Base-by-base conservation (phyloP, 2,329 filamentous ascomycete species). In the Grosmannia clavigera region DNA sequence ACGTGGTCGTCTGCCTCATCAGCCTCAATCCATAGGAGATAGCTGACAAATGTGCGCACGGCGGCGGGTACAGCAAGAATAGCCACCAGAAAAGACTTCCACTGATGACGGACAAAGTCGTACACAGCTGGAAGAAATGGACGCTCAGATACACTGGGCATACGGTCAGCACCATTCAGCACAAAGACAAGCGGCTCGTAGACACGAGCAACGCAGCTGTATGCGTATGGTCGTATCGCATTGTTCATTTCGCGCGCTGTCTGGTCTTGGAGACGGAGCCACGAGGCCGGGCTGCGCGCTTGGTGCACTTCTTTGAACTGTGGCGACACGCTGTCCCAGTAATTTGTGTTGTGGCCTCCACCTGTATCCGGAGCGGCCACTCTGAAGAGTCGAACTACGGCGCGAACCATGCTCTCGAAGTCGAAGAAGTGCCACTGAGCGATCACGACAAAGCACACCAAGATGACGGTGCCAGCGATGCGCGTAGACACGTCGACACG, bases 381-480 rank as follows among this genome's bases (percentile, higher is more conserved):
- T 5, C 60, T 65, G 29, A 74, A 63, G 16, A 78, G 63, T 7
- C 72, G 71, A 11, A 69, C 65, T 22, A 74, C 38, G 38, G 71
- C 68, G 58, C 70, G 70, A 27, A 71, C 60, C 25, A 79, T 65
- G 55, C 76, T 78, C 58, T 79, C 78, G 55, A 79, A 79, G 54
- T 86, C 84, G 64, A 88, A 87, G 65, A 91, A 91, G 67, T 92
- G 88, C 78, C 85, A 88, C 65, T 92, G 88, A 0, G 88, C 82
- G 52, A 86, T 82, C 19, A 90, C 68, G 7, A 92, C 81, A 64
- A 90, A 88, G 1, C 83, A 84, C 27, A 90, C 74, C 70, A 90
- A 85, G 35, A 90, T 84, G 14, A 86, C 78, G 0, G 87, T 88
- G 0, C 88, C 88, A 3, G 87, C 87, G 65, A 91, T 83, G 35